A percentile compares a stretch with the other conserved stretches of the same genome.
phyloP scores from a whole-genome alignment of 768 basidiomycete genomes.

The Baorangia bicolor region DNA sequence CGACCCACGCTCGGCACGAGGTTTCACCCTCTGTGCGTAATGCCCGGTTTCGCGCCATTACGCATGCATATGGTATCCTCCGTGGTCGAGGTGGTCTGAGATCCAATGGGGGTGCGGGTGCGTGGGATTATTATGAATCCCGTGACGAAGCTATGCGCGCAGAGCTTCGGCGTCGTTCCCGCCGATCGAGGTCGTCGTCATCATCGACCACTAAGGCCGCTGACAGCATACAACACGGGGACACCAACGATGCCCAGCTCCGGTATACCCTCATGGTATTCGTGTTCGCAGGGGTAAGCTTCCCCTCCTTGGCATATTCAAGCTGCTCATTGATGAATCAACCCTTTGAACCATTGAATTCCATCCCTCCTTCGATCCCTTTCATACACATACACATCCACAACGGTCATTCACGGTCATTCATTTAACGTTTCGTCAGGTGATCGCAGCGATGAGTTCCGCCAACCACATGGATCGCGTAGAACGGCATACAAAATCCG shows the following conservation, averaged over 20 bases:
- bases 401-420: not conserved
- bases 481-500: conserved; percentile 44
- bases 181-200: conserved; percentile 3
- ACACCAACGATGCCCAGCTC: conserved; percentile 1
- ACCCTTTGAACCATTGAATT: not conserved
- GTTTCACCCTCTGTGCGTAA: conserved; percentile 48
- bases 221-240: not conserved
- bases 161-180: conserved; percentile 52
- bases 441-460: conserved; percentile 1
- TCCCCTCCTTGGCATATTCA: not conserved
- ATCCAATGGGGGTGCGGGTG: not conserved
- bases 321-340: not conserved
- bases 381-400: not conserved
- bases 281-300: conserved; percentile 16
- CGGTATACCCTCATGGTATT: conserved; percentile 13
- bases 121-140: conserved; percentile 3
- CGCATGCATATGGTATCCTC: conserved; percentile 57
- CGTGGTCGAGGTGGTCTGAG: conserved; percentile 2
- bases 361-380: not conserved
- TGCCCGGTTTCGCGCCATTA: conserved; percentile 62
- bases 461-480: conserved; percentile 36
- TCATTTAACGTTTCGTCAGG: not conserved
- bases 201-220: conserved; percentile 26
- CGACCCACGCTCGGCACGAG: conserved; percentile 38
- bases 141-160: conserved; percentile 44